These are phyloP conservation scores for Phalaenopsis equestris DNA, from an alignment of 106 monocot genomes.

Conservation along the genomic window DNA sequence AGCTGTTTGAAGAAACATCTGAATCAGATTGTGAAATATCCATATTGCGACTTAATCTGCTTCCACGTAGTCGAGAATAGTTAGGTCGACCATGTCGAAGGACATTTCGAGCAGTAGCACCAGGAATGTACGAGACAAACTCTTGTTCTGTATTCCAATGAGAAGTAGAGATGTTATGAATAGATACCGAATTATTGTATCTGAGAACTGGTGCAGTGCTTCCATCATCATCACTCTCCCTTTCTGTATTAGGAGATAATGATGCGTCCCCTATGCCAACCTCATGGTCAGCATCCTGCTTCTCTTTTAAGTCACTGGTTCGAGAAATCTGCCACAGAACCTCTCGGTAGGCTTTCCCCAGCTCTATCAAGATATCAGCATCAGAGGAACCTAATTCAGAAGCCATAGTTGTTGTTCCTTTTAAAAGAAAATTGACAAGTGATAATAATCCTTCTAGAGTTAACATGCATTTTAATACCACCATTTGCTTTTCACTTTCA, in stretches of 20 bases:
- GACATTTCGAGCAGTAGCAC: constrained; percentile 39
- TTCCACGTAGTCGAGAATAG: constrained; percentile 43
- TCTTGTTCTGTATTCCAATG: constrained; percentile 44
- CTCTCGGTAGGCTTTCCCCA: constrained; percentile 57
- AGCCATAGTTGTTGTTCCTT: constrained; percentile 44
- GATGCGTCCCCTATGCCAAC: constrained; percentile 19
- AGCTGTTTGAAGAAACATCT: constrained; percentile 26
- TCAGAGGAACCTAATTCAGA: constrained; percentile 62
- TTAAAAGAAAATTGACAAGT: constrained; percentile 56
- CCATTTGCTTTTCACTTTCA: constrained; percentile 30
- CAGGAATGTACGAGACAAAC: constrained; percentile 38
- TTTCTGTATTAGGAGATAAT: constrained; percentile 21
- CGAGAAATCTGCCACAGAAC: constrained; percentile 65
- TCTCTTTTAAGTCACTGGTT: constrained; percentile 38
- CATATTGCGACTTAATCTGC: constrained; percentile 42
- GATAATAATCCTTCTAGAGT: constrained; percentile 49
- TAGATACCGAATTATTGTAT: constrained; percentile 32
- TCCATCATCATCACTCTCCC: constrained; percentile 55
- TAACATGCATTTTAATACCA: constrained; percentile 40
- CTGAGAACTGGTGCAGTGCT: constrained; percentile 23
- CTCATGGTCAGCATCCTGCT: constrained; percentile 8
- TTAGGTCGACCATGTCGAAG: constrained; percentile 53
- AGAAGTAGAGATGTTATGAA: constrained; percentile 21
- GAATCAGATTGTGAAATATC: constrained; percentile 42
- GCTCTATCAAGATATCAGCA: constrained; percentile 52